phyloP scores from a whole-genome alignment of 2,329 filamentous ascomycete genomes.

The Aspergillus latus region DNA sequence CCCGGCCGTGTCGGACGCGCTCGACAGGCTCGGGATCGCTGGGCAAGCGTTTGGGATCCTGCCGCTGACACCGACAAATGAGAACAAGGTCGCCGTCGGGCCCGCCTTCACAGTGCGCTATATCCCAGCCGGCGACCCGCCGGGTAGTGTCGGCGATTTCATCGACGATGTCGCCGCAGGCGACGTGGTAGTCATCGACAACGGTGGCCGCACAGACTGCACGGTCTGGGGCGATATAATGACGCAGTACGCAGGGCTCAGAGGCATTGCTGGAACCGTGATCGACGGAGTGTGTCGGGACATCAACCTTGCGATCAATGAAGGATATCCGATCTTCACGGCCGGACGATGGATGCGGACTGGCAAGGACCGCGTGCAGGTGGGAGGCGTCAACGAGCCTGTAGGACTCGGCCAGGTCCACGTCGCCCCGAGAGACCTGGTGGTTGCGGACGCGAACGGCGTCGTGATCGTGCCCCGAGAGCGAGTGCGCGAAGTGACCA shows the following conservation, averaged over 20 bases:
- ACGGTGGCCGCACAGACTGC: slow-evolving; percentile 35
- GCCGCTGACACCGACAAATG: neutral
- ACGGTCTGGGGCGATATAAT: slow-evolving; percentile 41
- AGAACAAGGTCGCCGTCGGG: slow-evolving; percentile 28
- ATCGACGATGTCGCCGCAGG: slow-evolving; percentile 34
- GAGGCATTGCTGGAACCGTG: slow-evolving; percentile 21
- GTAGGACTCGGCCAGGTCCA: slow-evolving; percentile 31
- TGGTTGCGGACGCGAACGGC: slow-evolving; percentile 32
- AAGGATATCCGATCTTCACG: slow-evolving; percentile 33
- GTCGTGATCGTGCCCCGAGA: slow-evolving; percentile 22
- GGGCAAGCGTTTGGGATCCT: neutral
- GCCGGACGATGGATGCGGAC: slow-evolving; percentile 37
- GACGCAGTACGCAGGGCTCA: slow-evolving; percentile 27
- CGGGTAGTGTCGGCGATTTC: slow-evolving; percentile 33
- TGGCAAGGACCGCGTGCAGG: slow-evolving; percentile 34
- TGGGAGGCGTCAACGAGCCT: slow-evolving; percentile 30
- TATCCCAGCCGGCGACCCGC: slow-evolving; percentile 21
- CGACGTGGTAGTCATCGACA: slow-evolving; percentile 37
- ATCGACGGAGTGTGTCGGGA: slow-evolving; percentile 38
- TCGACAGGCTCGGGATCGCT: neutral
- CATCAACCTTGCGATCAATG: slow-evolving; percentile 30
- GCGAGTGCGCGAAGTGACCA: neutral
- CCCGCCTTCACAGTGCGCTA: slow-evolving; percentile 38
- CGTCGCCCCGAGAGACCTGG: slow-evolving; percentile 30
- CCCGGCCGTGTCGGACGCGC: neutral